Conservation (phyloP, 306 rosid genomes). For the Corylus americana region DNA sequence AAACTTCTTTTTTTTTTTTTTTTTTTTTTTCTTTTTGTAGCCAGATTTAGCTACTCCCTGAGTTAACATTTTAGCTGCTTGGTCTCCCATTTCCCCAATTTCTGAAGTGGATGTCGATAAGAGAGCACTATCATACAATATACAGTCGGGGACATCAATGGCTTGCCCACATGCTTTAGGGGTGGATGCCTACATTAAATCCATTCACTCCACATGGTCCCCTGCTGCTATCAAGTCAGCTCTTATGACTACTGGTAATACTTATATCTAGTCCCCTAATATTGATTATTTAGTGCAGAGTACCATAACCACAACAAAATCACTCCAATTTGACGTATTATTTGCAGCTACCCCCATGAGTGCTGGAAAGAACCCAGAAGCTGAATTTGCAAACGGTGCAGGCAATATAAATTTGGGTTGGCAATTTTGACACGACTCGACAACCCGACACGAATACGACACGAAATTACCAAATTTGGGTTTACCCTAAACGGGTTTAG, state of each 20-base stretch:
- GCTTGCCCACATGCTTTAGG: slow-evolving; percentile 38
- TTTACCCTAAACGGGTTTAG: no score
- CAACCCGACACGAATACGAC: no score
- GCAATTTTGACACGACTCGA: no score
- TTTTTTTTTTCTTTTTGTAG: background rate
- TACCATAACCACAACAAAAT: background rate
- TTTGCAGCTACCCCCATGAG: slow-evolving; percentile 31
- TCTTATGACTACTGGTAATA: slow-evolving; percentile 38
- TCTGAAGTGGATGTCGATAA: no score
- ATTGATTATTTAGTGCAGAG: no score
- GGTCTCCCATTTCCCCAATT: no score
- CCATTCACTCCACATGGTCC: slow-evolving; percentile 38
- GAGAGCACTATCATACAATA: no score
- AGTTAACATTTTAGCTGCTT: no score
- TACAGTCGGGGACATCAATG: slow-evolving; percentile 41
- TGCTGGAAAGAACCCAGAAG: slow-evolving; percentile 8
- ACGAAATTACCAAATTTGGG: no score
- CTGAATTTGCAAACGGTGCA: slow-evolving; percentile 41
- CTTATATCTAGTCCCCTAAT: background rate
- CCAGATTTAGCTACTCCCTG: no score
- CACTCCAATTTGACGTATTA: background rate
- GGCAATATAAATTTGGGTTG: slow-evolving; percentile 31
- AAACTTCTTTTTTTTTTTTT: background rate
- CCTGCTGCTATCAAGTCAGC: slow-evolving; percentile 39
- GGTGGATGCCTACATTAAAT: slow-evolving; percentile 33